Percentiles rank a stretch among this genome's conserved stretches.
phyloP scores from a whole-genome alignment of 352 stramenopile genomes.

The Phytophthora colocasiae region DNA sequence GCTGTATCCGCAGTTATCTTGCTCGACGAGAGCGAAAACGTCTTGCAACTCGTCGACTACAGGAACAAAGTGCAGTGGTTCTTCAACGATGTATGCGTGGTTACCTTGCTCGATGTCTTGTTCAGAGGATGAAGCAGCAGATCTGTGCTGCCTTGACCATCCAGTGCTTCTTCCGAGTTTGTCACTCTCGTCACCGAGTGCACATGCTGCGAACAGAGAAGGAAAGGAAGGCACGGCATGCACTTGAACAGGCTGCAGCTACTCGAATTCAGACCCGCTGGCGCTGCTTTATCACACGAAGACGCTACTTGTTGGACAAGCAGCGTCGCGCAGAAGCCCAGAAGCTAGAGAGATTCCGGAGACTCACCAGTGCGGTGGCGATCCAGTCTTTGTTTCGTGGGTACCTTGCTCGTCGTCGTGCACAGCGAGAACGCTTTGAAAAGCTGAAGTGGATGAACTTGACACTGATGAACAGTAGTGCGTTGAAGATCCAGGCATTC shows the following conservation, averaged over 20 bases:
- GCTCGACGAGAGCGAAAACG: slow-evolving; percentile 55
- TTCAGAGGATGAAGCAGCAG: slow-evolving; percentile 32
- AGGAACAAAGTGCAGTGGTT: slow-evolving; percentile 37
- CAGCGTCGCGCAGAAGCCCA: slow-evolving; percentile 38
- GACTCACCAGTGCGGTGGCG: slow-evolving; percentile 53
- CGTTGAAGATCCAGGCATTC: slow-evolving; percentile 75
- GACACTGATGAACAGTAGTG: slow-evolving; percentile 63
- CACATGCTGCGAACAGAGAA: slow-evolving; percentile 53
- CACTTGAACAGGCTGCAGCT: slow-evolving; percentile 43
- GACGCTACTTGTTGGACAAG: slow-evolving; percentile 43
- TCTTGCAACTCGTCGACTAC: slow-evolving; percentile 19
- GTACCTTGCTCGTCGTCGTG: slow-evolving; percentile 55
- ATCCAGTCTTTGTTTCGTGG: slow-evolving; percentile 76
- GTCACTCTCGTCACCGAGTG: slow-evolving; percentile 45
- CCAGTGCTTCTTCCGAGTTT: slow-evolving; percentile 59
- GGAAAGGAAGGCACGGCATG: slow-evolving; percentile 25
- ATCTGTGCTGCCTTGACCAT: slow-evolving; percentile 58
- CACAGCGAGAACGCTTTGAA: slow-evolving; percentile 63
- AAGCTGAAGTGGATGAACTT: slow-evolving; percentile 77
- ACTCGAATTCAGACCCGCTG: slow-evolving; percentile 62
- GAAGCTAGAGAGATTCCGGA: slow-evolving; percentile 44
- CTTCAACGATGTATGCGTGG: slow-evolving; percentile 66
- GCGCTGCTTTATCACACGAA: slow-evolving; percentile 40
- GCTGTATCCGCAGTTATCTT: slow-evolving; percentile 53
- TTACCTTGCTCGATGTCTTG: slow-evolving; percentile 48